Evolutionary conservation across 116 monocot species (phyloP), one percentile per base, ranked within the genome.

Genomic region (Papilionanthe hybrid): DNA sequence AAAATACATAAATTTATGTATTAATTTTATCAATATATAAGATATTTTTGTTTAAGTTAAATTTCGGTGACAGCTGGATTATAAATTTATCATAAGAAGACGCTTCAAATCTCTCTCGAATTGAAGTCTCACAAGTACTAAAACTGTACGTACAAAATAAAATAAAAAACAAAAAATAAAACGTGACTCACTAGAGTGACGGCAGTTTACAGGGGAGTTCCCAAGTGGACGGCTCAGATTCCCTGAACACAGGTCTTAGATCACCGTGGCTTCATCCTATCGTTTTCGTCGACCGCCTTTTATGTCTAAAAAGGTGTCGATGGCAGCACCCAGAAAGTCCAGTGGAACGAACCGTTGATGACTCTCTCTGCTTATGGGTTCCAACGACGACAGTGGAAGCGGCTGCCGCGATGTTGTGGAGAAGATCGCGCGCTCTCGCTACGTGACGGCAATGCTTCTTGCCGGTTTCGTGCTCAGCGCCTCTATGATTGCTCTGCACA

Each of bases 391-490:
- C 11, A 56, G 42, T 9, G 10, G 75, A 47, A 22, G 72, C 42
- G 65, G 50, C 20, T 80, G 53, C 48, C 22, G 28, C 83, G 63
- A 60, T 28, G 75, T n/a, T 58, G 47, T 79, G 65, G 74, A 43
- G 45, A 72, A 42, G 56, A 22, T 78, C 67, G 76, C 72, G 44
- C 48, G 69, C 77, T 47, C 66, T n/a, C 41, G 73, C 18, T 75
- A 78, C 85, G 25, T 78, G n/a, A 58, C 69, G 49, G 90, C 87
- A 63, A 76, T 84, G 49, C 9, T 91, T 47, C 9, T 93, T 55
- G 90, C 88, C 8, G 93, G 88, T 44, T 29, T 87, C 22, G 85
- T 87, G 20, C 72, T 87, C 7, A 82, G 84, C 7, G 80, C 86
- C 1, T 82, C 92, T 22, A 79, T 86, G 11, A 15, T 88, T 45